These are phyloP conservation scores for Viola odorata DNA, from an alignment of 345 rosid genomes.

Conservation along the genomic window DNA sequence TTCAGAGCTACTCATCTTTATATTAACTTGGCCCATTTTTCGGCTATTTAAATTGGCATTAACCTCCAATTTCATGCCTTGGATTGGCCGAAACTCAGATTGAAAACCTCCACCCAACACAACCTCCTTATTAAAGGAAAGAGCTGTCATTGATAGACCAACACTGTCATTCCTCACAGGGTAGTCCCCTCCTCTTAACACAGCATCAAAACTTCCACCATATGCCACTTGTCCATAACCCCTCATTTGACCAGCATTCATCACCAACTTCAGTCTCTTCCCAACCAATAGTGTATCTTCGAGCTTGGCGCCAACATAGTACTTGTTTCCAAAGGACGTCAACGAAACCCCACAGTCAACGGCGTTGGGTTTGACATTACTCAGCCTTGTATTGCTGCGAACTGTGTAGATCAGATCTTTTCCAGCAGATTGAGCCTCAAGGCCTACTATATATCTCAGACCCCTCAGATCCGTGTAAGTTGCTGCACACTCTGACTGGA, in stretches of 20 bases:
- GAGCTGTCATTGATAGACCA: constrained; percentile 52
- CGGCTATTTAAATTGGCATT: constrained; percentile 63
- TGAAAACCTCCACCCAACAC: constrained; percentile 68
- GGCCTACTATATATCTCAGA: constrained; percentile 50
- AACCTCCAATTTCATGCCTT: constrained; percentile 46
- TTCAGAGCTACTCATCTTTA: constrained; percentile 65
- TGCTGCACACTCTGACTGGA: constrained; percentile 69
- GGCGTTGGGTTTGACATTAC: constrained; percentile 52
- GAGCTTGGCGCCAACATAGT: constrained; percentile 64
- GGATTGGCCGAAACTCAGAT: constrained; percentile 54
- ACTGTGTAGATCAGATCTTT: constrained; percentile 62
- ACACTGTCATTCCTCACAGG: constrained; percentile 59
- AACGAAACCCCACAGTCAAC: constrained; percentile 56
- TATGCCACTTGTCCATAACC: constrained; percentile 59
- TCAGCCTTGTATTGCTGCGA: constrained; percentile 55
- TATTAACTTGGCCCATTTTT: constrained; percentile 63
- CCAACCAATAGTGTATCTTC: constrained; percentile 70
- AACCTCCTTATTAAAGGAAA: constrained; percentile 60
- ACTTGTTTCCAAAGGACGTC: constrained; percentile 57
- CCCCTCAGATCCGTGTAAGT: constrained; percentile 47
- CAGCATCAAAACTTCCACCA: constrained; percentile 73
- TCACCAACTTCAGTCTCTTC: constrained; percentile 56
- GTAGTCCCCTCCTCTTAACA: constrained; percentile 69
- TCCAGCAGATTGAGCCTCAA: constrained; percentile 75
- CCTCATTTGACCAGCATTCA: constrained; percentile 61